Evolutionary conservation across 768 basidiomycete genomes (phyloP), one percentile per base, ranked within the genome.

Genomic region (Boletus subcaerulescens): DNA sequence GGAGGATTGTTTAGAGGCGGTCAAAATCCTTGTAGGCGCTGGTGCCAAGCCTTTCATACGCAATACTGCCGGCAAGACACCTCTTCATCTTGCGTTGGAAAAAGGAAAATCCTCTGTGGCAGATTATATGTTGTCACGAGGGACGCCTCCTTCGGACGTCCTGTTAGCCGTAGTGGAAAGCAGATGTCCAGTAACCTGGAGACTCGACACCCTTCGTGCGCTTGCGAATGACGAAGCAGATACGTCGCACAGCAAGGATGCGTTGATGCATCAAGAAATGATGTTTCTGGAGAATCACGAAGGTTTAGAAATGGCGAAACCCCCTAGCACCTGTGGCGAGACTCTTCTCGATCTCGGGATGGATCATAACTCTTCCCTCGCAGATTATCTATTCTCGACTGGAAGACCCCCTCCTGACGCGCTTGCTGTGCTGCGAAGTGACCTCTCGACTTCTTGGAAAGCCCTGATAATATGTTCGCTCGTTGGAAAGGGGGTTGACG

Each of bases 81-180:
- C 45, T 29, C 35, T 58, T 7, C 45, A 39, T 4, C 29, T 57
- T 14, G 56, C 56, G 3, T 0, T 57, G 11, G 35, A 36, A 12
- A 4, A 36, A 36, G 35, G 35, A 17, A 17, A 36, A 13, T 4
- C 13, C 5, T 38, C 35, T 5, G 41, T 55, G 1, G 50, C 20
- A 9, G 50, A 53, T n/a, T 55, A 55, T 31, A 35, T 56, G 14
- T 8, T 56, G 4, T 20, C 33, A 38, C 38, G 36, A 47, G n/a
- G 14, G 13, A 17, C 18, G 11, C 9, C 29, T 4, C 20, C 33
- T 8, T 12, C 18, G 10, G 40, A 38, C 17, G 13, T 18, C 15
- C 15, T 36, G 26, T 42, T 14, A 8, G 18, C 33, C 4, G 40
- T 35, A 4, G 17, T 55, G 3, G 35, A 29, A 29, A 29, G 29